Conservation (phyloP, 1,139 yeast species). For the Ogataea hybrid region DNA sequence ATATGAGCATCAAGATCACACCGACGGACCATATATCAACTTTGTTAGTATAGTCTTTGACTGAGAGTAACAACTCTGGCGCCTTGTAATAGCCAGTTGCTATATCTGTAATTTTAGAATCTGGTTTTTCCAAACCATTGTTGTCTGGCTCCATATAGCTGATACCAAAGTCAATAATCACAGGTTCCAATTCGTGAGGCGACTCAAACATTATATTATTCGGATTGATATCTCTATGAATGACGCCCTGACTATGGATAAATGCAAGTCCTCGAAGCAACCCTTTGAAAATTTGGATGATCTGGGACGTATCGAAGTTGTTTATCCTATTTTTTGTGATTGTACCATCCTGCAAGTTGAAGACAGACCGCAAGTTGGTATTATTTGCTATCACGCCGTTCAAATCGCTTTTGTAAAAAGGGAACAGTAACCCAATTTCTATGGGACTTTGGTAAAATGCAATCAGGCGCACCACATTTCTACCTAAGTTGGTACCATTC, state of each 20-base stretch:
- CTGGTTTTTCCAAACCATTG: conserved; percentile 44
- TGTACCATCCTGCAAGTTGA: conserved; percentile 23
- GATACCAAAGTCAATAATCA: conserved; percentile 80
- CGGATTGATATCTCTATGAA: conserved; percentile 88
- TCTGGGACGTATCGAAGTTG: conserved; percentile 28
- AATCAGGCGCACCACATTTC: conserved; percentile 32
- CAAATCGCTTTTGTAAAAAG: conserved; percentile 37
- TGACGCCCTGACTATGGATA: conserved; percentile 58
- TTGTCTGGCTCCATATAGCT: conserved; percentile 43
- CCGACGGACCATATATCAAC: conserved; percentile 87
- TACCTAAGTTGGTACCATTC: background rate
- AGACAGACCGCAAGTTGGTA: conserved; percentile 32
- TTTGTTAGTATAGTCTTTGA: conserved; percentile 54
- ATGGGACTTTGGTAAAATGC: conserved; percentile 33
- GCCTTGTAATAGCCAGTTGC: conserved; percentile 79
- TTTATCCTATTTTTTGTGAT: conserved; percentile 30
- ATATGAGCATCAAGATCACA: conserved; percentile 60
- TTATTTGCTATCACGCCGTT: conserved; percentile 33
- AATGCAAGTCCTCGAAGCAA: conserved; percentile 48
- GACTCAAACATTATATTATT: conserved; percentile 60
- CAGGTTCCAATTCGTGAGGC: conserved; percentile 31
- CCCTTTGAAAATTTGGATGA: conserved; percentile 38
- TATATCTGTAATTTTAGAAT: conserved; percentile 62
- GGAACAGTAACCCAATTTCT: conserved; percentile 43
- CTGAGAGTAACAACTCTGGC: conserved; percentile 78